phyloP scores from a whole-genome alignment of 495 filamentous ascomycete species.

The Aspergillus haitiensis region DNA sequence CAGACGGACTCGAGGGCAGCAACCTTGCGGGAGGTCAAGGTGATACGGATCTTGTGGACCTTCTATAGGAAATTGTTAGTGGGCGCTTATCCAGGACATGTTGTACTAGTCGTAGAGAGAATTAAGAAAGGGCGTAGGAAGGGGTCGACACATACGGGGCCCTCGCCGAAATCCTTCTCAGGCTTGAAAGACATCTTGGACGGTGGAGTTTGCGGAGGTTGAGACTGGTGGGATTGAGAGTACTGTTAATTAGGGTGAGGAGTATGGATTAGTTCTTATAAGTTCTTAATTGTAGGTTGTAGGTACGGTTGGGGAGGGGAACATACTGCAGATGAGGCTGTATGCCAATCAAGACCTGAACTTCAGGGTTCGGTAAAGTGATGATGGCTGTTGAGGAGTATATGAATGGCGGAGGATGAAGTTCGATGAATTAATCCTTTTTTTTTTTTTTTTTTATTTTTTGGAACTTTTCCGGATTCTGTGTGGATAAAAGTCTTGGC shows the following conservation, averaged over 20 bases:
- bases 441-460: slow-evolving; percentile 26
- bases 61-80: slow-evolving; percentile 54
- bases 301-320: background rate
- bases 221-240: slow-evolving; percentile 31
- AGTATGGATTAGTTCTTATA: slow-evolving; percentile 12
- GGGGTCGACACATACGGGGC: slow-evolving; percentile 56
- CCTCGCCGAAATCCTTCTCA: slow-evolving; percentile 92
- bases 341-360: slow-evolving; percentile 62
- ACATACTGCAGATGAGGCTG: slow-evolving; percentile 32
- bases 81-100: too few relatives aligned
- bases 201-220: slow-evolving; percentile 27
- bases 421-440: slow-evolving; percentile 18
- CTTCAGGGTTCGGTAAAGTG: slow-evolving; percentile 75
- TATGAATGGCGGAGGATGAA: slow-evolving; percentile 27
- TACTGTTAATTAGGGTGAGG: slow-evolving; percentile 8
- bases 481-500: slow-evolving; percentile 48
- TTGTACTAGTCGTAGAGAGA: background rate
- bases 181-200: slow-evolving; percentile 91
- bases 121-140: background rate
- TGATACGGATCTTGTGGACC: slow-evolving; percentile 98
- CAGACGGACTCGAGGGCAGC: slow-evolving; percentile 96
- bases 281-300: background rate
- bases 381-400: slow-evolving; percentile 58
- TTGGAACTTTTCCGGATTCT: background rate
- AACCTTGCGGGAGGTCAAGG: slow-evolving; percentile 91